Evolutionary conservation across 23 red algal genomes (phyloP).

Genomic region (Gracilaria vermiculophylla): DNA sequence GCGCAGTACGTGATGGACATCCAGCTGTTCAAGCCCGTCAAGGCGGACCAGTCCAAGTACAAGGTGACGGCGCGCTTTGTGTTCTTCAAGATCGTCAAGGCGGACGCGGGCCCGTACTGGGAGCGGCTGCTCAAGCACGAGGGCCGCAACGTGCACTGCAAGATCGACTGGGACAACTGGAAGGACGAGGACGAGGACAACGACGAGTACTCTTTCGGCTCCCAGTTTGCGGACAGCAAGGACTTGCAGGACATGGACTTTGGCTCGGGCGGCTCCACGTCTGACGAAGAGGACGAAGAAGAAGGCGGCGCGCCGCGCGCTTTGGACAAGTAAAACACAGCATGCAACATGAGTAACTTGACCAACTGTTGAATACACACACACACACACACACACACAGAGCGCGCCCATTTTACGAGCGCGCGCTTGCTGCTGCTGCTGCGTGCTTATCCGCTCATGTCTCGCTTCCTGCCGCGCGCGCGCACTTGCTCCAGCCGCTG

Average conservation of each 20-base stretch:
- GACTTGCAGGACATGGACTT: conserved; percentile 71
- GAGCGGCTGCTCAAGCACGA: conserved; percentile 80
- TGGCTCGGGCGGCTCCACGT: conserved; percentile 46
- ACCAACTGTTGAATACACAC: neutral
- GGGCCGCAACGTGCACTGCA: conserved; percentile 88
- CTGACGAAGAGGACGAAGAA: conserved; percentile 52
- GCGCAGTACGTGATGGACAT: conserved; percentile 82
- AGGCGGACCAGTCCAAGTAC: conserved; percentile 69
- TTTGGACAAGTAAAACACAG: conserved; percentile 16
- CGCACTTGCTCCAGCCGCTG: conserved; percentile 70
- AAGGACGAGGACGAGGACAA: conserved; percentile 96
- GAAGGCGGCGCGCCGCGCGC: neutral
- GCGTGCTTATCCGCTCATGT: conserved; percentile 70
- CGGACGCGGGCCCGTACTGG: conserved; percentile 84
- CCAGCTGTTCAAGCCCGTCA: conserved; percentile 81
- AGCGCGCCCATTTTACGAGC: neutral
- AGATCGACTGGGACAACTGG: conserved; percentile 96
- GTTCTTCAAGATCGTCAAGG: conserved; percentile 83
- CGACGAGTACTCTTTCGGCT: conserved; percentile 81
- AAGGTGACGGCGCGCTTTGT: conserved; percentile 64
- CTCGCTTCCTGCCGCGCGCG: conserved; percentile 66
- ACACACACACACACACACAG: neutral
- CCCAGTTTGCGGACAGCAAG: conserved; percentile 49
- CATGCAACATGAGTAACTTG: conserved; percentile 25
- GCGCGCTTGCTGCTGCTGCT: neutral